phyloP scores from a whole-genome alignment of 495 filamentous ascomycete genomes.

The Penicillium parvum region DNA sequence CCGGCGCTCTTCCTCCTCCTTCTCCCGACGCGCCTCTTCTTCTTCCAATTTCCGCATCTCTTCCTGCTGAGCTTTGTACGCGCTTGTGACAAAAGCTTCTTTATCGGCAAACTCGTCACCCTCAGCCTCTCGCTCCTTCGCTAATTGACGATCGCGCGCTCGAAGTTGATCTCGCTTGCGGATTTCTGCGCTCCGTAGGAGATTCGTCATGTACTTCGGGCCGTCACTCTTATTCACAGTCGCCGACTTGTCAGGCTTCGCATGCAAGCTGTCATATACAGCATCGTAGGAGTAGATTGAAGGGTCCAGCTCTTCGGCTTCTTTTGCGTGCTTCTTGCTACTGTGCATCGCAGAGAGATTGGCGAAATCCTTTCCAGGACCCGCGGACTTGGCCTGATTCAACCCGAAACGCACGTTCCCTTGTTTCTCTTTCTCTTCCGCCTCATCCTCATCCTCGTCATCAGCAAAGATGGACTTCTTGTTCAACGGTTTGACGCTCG shows the following conservation, averaged over 20 bases:
- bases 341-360: conserved; percentile 50
- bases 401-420: conserved; percentile 14
- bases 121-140: conserved; percentile 84
- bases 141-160: conserved; percentile 81
- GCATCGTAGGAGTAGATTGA: conserved; percentile 56
- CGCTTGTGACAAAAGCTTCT: conserved; percentile 94
- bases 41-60: conserved; percentile 74
- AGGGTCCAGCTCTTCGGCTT: conserved; percentile 46
- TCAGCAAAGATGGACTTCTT: conserved; percentile 43
- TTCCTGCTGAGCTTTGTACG: conserved; percentile 90
- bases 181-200: conserved; percentile 76
- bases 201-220: conserved; percentile 78
- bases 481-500: conserved; percentile 31
- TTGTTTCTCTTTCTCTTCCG: conserved; percentile 19
- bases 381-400: conserved; percentile 15
- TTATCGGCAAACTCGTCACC: conserved; percentile 93
- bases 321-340: conserved; percentile 43
- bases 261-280: conserved; percentile 49
- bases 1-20: conserved; percentile 58
- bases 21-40: conserved; percentile 70
- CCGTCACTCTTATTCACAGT: conserved; percentile 22
- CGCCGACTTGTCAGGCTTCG: conserved; percentile 32
- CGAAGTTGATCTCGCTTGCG: conserved; percentile 85
- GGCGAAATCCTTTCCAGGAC: conserved; percentile 29
- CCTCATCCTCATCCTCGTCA: conserved; percentile 35